These are phyloP conservation scores for Filobasidium floriforme DNA, from an alignment of 768 basidiomycete species.

Conservation along the genomic window DNA sequence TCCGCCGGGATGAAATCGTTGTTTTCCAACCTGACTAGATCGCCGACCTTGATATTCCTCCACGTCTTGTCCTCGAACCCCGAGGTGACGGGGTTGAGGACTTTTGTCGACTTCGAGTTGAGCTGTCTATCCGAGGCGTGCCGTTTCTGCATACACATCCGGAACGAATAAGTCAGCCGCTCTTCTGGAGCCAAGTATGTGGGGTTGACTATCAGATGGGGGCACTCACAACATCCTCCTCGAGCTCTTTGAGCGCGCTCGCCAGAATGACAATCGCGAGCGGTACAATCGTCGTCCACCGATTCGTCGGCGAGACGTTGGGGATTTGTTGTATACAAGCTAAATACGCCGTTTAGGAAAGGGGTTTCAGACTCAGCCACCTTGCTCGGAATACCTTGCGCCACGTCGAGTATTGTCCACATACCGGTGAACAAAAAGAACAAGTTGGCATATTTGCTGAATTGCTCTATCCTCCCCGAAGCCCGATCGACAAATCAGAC, in stretches of 20 bases:
- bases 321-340: conserved; percentile 97
- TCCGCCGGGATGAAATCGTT: conserved; percentile 96
- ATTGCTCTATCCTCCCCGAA: conserved; percentile 67
- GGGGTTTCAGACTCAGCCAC: not conserved
- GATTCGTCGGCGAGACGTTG: conserved; percentile 90
- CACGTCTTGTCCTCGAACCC: conserved; percentile 69
- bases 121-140: conserved; percentile 90
- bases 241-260: conserved; percentile 88
- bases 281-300: conserved; percentile 88
- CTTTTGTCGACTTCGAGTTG: conserved; percentile 72
- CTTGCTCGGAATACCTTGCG: not conserved
- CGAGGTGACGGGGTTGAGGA: conserved; percentile 54
- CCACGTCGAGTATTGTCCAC: not conserved
- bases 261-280: conserved; percentile 80
- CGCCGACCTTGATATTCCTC: conserved; percentile 83
- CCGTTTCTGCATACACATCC: conserved; percentile 56
- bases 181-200: not conserved
- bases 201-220: not conserved
- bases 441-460: conserved; percentile 95
- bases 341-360: conserved; percentile 17
- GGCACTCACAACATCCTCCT: conserved; percentile 77
- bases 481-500: not conserved
- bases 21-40: conserved; percentile 80
- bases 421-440: conserved; percentile 88
- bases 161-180: not conserved